Percentiles rank a stretch among this genome's conserved stretches.
phyloP scores from a whole-genome alignment of 1,284 basidiomycete genomes.

The Polyporus tsugae region DNA sequence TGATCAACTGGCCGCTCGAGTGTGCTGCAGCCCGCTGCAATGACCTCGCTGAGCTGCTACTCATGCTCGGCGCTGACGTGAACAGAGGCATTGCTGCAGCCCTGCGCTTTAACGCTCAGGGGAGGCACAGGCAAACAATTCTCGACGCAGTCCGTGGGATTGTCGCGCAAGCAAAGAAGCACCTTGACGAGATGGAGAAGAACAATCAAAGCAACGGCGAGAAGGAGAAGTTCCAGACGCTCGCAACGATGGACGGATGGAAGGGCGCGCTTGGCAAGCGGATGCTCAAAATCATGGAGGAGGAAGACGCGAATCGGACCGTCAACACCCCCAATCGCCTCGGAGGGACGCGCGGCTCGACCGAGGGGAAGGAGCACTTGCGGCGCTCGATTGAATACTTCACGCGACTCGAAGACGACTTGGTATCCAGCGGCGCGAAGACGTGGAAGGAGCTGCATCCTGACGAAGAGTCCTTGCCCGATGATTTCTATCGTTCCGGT shows the following conservation, averaged over 20 bases:
- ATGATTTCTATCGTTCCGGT: slow-evolving; percentile 7
- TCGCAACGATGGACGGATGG: slow-evolving; percentile 25
- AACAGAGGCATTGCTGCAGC: slow-evolving; percentile 38
- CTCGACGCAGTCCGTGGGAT: slow-evolving; percentile 53
- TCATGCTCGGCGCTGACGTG: slow-evolving; percentile 52
- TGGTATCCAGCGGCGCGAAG: slow-evolving; percentile 46
- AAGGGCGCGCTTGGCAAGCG: slow-evolving; percentile 20
- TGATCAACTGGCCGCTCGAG: slow-evolving; percentile 50
- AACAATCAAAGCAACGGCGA: neutral
- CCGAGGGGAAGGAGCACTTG: slow-evolving; percentile 15
- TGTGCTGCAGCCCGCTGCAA: slow-evolving; percentile 48
- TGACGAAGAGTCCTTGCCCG: slow-evolving; percentile 27
- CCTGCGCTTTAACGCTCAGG: neutral
- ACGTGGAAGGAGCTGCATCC: slow-evolving; percentile 52
- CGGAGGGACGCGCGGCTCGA: slow-evolving; percentile 18
- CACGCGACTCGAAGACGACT: slow-evolving; percentile 44
- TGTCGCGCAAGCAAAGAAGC: slow-evolving; percentile 36
- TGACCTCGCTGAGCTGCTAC: slow-evolving; percentile 52
- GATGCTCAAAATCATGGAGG: slow-evolving; percentile 12
- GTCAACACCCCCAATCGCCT: neutral
- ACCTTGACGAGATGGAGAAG: slow-evolving; percentile 28
- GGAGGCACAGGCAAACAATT: slow-evolving; percentile 39
- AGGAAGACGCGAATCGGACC: slow-evolving; percentile 8
- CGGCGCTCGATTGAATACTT: slow-evolving; percentile 46
- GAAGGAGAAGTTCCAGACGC: slow-evolving; percentile 10